Evolutionary conservation across 495 filamentous ascomycete genomes (phyloP).

Genomic region (Podospora appendiculata): DNA sequence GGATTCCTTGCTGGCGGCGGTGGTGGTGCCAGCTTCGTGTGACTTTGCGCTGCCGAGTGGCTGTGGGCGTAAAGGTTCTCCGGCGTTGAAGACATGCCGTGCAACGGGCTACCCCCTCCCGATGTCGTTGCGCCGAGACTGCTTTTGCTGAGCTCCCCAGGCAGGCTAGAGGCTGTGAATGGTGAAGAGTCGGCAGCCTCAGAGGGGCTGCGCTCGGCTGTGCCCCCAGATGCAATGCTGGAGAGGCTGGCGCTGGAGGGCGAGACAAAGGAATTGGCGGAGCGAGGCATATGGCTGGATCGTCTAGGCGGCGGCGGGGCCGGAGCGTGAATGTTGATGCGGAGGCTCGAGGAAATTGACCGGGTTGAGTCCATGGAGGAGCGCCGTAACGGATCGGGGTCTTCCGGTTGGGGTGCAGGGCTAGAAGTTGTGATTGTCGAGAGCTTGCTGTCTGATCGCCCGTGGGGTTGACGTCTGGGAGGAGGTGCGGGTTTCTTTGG

Average conservation of each 20-base stretch:
- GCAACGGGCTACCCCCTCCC: not conserved
- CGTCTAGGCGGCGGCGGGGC: conserved; percentile 38
- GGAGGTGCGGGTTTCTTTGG: conserved; percentile 38
- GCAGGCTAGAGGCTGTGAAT: no score
- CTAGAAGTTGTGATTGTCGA: conserved; percentile 13
- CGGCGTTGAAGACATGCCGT: not conserved
- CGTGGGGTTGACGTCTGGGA: conserved; percentile 38
- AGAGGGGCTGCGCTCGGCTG: conserved; percentile 5
- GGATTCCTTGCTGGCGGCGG: conserved; percentile 34
- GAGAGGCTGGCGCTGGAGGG: conserved; percentile 6
- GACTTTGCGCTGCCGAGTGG: not conserved
- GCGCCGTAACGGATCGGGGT: conserved; percentile 27
- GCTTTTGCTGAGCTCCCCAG: no score
- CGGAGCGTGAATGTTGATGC: conserved; percentile 25
- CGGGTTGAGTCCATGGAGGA: conserved; percentile 36
- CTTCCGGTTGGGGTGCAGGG: conserved; percentile 10
- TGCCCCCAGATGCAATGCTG: conserved; percentile 1
- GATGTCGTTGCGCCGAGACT: not conserved
- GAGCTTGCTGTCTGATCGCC: conserved; percentile 29
- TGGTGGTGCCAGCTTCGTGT: conserved; percentile 30
- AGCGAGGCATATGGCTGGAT: conserved; percentile 23
- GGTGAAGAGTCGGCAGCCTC: not conserved
- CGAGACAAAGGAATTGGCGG: conserved; percentile 13
- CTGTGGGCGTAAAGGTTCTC: not conserved
- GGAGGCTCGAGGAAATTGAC: conserved; percentile 33